Evolutionary conservation across 192 early-diverging fungal species (phyloP).

Genomic region (Umbelopsis isabellina): DNA sequence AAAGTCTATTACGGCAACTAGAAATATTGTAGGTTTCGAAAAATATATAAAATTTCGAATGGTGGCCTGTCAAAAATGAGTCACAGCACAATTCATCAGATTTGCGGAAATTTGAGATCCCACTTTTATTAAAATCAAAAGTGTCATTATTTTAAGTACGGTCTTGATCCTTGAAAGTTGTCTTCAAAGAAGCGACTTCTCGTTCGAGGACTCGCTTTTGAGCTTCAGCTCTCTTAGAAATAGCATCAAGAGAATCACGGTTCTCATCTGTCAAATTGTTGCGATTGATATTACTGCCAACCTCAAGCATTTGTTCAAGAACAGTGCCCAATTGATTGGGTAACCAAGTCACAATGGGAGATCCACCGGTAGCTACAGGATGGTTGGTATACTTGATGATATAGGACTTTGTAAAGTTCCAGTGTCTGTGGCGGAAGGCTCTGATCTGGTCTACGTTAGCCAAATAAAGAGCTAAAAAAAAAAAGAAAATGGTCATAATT

Average conservation of each 20-base stretch:
- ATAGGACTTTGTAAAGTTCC: constrained; percentile 88
- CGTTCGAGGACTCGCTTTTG: constrained; percentile 67
- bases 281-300: constrained; percentile 55
- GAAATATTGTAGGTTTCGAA: not conserved
- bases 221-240: constrained; percentile 58
- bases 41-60: not conserved
- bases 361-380: constrained; percentile 77
- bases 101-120: no score
- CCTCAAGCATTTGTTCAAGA: constrained; percentile 65
- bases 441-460: constrained; percentile 81
- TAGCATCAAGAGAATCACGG: constrained; percentile 61
- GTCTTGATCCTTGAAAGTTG: constrained; percentile 34
- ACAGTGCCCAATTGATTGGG: constrained; percentile 72
- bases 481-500: not conserved
- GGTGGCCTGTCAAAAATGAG: not conserved
- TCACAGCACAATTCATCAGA: not conserved
- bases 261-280: constrained; percentile 60
- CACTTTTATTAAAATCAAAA: not conserved
- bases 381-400: constrained; percentile 76
- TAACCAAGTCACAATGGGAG: constrained; percentile 68
- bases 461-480: constrained; percentile 66
- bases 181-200: constrained; percentile 63
- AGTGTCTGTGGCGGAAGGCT: constrained; percentile 85
- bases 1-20: not conserved
- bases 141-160: constrained; percentile 13